Evolutionary conservation across 164 flowering plant species (phyloP), one percentile per base, ranked within the genome.

Genomic region (Tinospora cordifolia): DNA sequence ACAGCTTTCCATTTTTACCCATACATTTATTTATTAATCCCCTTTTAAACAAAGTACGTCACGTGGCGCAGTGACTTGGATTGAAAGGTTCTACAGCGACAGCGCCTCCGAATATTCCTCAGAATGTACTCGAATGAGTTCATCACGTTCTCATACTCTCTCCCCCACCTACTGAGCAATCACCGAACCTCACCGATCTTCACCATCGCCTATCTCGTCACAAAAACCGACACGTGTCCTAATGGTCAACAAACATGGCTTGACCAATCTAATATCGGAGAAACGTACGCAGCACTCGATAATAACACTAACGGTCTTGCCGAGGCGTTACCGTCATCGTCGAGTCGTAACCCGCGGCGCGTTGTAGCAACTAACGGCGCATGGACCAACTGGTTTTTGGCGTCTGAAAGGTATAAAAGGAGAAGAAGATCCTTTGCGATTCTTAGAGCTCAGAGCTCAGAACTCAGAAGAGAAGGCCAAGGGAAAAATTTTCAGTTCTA

Each of bases 301-400:
- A 21, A 54, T 54, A 0, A 9, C 25, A 0, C 24, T 8, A 19
- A 54, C 46, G 46, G 46, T 11, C 47, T 44, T 44, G 47, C 8
- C 12, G 14, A 10, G 47, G 14, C 47, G 13, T 14, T 14, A 14
- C 14, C 47, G 47, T 44, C 47, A 9, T 9, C 12, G 47, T 44
- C 14, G 47, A 44, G 47, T 7, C 8, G 47, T 54, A n/a, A 54
- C 67, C 49, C 66, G 64, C 70, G 6, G 66, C 69, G 66, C 72
- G 65, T 63, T 77, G 60, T 74, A 72, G 51, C 69, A 40, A 30
- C 63, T 62, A 44, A 22, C 67, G 66, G 51, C 70, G 67, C 26
- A 63, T 34, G 39, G 15, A 17, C 10, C 60, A 21, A n/a, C 58
- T 7, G 8, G 58, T 51, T 44, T 44, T 44, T 44, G 12, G 14